Evolutionary conservation across 305 asterid genomes (phyloP).

Genomic region (Fraxinus angustifolia): DNA sequence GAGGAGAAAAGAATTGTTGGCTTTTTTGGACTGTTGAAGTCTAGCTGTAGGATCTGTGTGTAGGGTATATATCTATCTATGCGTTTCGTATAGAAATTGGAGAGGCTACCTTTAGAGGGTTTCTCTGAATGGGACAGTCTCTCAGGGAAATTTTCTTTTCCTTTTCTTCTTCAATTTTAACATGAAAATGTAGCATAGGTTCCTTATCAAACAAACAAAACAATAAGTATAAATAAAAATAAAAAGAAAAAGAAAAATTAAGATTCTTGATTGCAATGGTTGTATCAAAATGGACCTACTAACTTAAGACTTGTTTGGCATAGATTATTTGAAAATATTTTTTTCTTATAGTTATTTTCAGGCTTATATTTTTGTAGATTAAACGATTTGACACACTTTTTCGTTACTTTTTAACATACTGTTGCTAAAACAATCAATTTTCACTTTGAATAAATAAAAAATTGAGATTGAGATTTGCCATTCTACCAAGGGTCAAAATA

Average conservation of each 20-base stretch:
- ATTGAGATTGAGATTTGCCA: background rate
- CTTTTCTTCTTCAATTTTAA: background rate
- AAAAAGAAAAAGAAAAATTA: background rate
- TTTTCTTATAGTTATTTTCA: no score
- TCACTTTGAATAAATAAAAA: background rate
- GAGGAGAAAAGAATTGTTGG: background rate
- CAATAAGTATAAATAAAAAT: no score
- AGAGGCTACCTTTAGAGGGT: constrained; percentile 29
- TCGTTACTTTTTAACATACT: background rate
- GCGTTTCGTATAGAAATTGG: constrained; percentile 25
- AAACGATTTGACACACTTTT: no score
- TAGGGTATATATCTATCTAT: constrained; percentile 3
- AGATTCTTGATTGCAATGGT: background rate
- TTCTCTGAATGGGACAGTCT: constrained; percentile 20
- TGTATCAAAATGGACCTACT: background rate
- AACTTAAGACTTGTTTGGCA: background rate
- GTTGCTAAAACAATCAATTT: background rate
- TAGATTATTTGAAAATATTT: background rate
- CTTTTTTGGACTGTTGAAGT: constrained; percentile 2
- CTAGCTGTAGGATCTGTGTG: constrained; percentile 31
- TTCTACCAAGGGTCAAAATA: background rate
- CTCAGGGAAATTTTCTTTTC: constrained; percentile 20
- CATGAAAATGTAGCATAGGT: constrained; percentile 6
- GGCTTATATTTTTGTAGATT: background rate
- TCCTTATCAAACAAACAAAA: background rate